A percentile compares a stretch with the other conserved stretches of the same genome.
Evolutionary conservation across 192 early-diverging fungal species (phyloP).

Genomic region (Spinellus fusiger): DNA sequence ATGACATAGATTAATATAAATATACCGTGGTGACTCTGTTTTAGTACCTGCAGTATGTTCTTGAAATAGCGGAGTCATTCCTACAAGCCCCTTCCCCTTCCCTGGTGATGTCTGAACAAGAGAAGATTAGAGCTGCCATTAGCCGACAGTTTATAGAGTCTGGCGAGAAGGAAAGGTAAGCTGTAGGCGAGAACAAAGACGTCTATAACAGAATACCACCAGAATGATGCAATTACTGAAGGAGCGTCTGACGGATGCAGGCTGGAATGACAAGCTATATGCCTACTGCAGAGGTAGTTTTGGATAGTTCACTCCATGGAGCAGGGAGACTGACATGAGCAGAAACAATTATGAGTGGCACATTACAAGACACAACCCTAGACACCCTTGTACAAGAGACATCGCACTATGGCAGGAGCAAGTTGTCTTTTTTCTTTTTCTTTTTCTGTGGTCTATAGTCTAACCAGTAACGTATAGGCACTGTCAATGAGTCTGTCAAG

Average conservation of each 20-base stretch:
- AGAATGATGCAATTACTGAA: slow-evolving; percentile 21
- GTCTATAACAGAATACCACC: not conserved
- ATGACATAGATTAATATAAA: no score
- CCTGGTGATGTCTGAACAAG: slow-evolving; percentile 2
- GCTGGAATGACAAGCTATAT: slow-evolving; percentile 27
- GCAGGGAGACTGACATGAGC: not conserved
- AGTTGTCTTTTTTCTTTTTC: not conserved
- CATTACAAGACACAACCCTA: slow-evolving; percentile 13
- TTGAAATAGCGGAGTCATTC: not conserved
- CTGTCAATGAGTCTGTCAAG: slow-evolving; percentile 25
- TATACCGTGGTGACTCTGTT: no score
- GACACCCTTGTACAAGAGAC: slow-evolving; percentile 11
- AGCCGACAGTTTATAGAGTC: slow-evolving; percentile 22
- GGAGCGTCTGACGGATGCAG: slow-evolving; percentile 17
- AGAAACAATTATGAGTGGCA: slow-evolving; percentile 15
- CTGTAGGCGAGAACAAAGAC: not conserved
- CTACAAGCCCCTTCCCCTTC: not conserved
- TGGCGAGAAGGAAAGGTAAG: slow-evolving; percentile 24
- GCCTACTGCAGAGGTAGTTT: slow-evolving; percentile 24
- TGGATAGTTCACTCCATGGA: not conserved
- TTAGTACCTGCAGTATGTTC: no score
- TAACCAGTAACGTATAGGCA: slow-evolving; percentile 3
- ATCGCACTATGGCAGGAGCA: slow-evolving; percentile 24
- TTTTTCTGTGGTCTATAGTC: not conserved
- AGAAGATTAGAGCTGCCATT: slow-evolving; percentile 16